These are phyloP conservation scores for Acanthamoeba culbertsoni DNA, from an alignment of 208 protist species.

Conservation along the genomic window DNA sequence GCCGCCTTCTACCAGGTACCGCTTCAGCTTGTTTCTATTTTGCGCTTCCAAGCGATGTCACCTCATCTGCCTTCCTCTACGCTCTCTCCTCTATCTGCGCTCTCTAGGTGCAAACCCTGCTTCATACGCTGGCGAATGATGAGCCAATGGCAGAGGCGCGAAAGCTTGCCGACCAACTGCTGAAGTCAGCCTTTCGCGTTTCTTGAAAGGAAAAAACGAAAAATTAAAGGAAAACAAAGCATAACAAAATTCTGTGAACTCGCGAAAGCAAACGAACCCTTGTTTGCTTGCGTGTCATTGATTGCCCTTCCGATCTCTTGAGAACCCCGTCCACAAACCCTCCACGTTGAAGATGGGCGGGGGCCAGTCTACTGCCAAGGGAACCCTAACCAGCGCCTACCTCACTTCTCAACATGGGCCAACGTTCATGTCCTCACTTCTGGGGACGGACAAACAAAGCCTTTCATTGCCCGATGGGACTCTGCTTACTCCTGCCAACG, in stretches of 20 bases:
- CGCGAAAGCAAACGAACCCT: no score
- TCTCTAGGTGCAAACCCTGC: neutral
- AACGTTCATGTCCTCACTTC: neutral
- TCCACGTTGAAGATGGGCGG: no score
- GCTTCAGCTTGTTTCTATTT: neutral
- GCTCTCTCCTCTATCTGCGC: neutral
- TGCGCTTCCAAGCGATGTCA: no score
- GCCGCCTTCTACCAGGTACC: neutral
- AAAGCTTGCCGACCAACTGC: neutral
- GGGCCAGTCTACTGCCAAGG: neutral
- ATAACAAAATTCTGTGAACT: no score
- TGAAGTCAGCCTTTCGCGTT: neutral
- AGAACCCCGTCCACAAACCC: no score
- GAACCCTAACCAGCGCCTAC: slow-evolving; percentile 15
- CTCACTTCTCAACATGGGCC: neutral
- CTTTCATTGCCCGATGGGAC: neutral
- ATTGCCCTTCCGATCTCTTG: no score
- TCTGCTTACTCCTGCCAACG: neutral
- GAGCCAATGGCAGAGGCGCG: neutral
- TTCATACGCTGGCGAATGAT: neutral
- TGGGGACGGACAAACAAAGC: neutral
- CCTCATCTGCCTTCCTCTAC: neutral
- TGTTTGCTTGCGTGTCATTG: no score
- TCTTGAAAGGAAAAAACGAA: no score
- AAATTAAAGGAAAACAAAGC: no score